Evolutionary conservation across 2,329 filamentous ascomycete genomes (phyloP).

Genomic region (Rasamsonia emersonii): DNA sequence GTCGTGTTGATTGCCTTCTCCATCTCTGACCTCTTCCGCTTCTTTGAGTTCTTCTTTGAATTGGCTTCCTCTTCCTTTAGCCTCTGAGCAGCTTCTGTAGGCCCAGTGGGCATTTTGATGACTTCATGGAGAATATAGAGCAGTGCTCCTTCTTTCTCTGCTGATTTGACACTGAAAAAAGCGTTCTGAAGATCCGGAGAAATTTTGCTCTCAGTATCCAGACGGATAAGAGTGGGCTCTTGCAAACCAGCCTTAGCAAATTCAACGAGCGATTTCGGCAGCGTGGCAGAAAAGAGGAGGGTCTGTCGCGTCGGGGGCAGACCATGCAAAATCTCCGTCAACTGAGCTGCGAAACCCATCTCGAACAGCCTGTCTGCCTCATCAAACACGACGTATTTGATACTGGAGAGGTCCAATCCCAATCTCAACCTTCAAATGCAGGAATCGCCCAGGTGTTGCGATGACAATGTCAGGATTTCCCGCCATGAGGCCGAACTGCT

Average conservation of each 20-base stretch:
- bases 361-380: conserved; percentile 96
- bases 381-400: conserved; percentile 93
- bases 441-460: conserved; percentile 88
- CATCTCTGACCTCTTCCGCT: conserved; percentile 42
- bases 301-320: conserved; percentile 80
- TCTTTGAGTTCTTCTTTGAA: conserved; percentile 33
- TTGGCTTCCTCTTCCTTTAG: conserved; percentile 39
- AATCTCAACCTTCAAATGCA: conserved; percentile 98
- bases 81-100: conserved; percentile 44
- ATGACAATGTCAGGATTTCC: conserved; percentile 96
- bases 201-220: conserved; percentile 92
- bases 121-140: conserved; percentile 83
- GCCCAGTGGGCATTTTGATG: conserved; percentile 76
- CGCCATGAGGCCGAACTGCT: conserved; percentile 88
- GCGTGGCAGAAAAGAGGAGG: conserved; percentile 85
- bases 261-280: conserved; percentile 89
- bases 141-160: conserved; percentile 87
- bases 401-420: conserved; percentile 79
- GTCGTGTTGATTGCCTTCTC: conserved; percentile 44
- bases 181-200: conserved; percentile 92
- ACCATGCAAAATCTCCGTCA: conserved; percentile 86
- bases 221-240: conserved; percentile 78
- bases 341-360: conserved; percentile 92
- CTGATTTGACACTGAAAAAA: conserved; percentile 87
- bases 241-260: conserved; percentile 90